phyloP scores from a whole-genome alignment of 495 filamentous ascomycete species.

The Penicillium diatomitis region DNA sequence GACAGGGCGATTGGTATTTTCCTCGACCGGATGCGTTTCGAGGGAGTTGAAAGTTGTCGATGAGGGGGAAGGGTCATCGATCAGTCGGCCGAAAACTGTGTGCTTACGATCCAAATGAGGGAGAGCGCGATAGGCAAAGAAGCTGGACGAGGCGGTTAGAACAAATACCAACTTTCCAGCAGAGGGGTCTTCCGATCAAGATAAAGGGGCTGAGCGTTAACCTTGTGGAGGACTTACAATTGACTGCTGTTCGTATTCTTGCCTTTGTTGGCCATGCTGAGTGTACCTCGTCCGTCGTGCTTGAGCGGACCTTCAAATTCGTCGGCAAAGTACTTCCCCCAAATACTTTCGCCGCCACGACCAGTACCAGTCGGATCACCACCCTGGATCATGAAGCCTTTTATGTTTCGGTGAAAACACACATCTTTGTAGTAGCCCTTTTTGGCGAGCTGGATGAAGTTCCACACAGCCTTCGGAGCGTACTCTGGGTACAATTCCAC shows the following conservation, averaged over 20 bases:
- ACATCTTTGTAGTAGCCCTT: slow-evolving; percentile 81
- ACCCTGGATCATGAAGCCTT: slow-evolving; percentile 96
- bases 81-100: slow-evolving; percentile 85
- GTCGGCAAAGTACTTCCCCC: slow-evolving; percentile 86
- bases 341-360: slow-evolving; percentile 74
- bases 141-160: slow-evolving; percentile 31
- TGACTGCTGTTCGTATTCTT: slow-evolving; percentile 94
- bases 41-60: slow-evolving; percentile 55
- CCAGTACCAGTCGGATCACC: slow-evolving; percentile 65
- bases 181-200: neutral
- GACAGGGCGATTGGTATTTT: slow-evolving; percentile 59
- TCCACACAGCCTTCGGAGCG: slow-evolving; percentile 90
- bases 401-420: slow-evolving; percentile 84
- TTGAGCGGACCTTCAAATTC: slow-evolving; percentile 83
- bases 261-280: slow-evolving; percentile 97
- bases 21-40: slow-evolving; percentile 59
- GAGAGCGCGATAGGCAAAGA: slow-evolving; percentile 76
- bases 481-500: slow-evolving; percentile 86
- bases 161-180: no score
- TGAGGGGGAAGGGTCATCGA: slow-evolving; percentile 59
- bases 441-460: slow-evolving; percentile 83
- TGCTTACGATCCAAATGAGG: slow-evolving; percentile 89
- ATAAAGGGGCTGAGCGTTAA: neutral
- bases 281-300: slow-evolving; percentile 67
- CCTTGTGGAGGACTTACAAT: slow-evolving; percentile 43